phyloP scores from a whole-genome alignment of 768 basidiomycete species.

The Rubroboletus pulcherrimus region DNA sequence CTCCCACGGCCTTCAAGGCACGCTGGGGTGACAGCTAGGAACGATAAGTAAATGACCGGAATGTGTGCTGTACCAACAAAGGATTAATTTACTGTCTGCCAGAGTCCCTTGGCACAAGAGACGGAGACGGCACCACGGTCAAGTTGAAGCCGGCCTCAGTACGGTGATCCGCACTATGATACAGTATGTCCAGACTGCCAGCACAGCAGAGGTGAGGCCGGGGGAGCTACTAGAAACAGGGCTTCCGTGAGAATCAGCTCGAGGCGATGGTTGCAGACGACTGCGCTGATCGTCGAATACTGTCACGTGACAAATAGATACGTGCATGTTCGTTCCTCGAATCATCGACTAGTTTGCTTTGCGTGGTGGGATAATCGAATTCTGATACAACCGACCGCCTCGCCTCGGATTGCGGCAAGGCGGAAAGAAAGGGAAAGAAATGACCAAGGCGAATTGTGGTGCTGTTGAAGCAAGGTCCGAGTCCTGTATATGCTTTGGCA shows the following conservation, averaged over 20 bases:
- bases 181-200: not conserved
- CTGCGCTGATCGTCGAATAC: not conserved
- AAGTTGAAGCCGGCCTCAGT: not conserved
- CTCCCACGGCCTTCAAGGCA: constrained; percentile 2
- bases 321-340: not conserved
- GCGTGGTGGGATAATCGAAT: not conserved
- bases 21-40: not conserved
- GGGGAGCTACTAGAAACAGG: not conserved
- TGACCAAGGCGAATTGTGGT: not conserved
- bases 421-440: not conserved
- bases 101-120: not conserved
- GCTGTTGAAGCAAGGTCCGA: not conserved
- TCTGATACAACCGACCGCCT: not conserved
- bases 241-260: not conserved
- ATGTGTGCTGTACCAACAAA: not conserved
- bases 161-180: not conserved
- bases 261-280: not conserved
- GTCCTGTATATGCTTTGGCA: not conserved
- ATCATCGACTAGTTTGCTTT: not conserved
- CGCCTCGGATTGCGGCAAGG: not conserved
- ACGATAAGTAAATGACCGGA: not conserved
- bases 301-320: not conserved
- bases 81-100: constrained; percentile 3
- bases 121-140: not conserved
- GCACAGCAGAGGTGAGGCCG: not conserved